phyloP scores from a whole-genome alignment of 208 protist genomes.

The Trypanosoma theileri region DNA sequence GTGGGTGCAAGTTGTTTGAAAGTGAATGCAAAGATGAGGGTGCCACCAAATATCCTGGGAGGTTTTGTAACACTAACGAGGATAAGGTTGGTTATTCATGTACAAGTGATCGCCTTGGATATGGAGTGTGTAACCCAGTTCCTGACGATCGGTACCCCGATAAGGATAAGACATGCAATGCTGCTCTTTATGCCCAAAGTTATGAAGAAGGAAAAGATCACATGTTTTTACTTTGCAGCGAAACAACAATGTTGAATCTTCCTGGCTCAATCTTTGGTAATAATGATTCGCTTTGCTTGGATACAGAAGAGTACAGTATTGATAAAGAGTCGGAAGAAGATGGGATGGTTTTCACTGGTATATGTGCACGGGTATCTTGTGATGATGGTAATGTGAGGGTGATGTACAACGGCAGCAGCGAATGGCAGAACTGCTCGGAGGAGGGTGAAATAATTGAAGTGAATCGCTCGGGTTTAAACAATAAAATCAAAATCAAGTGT shows the following conservation, averaged over 20 bases:
- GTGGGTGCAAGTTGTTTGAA: slow-evolving; percentile 24
- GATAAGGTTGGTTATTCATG: too few relatives aligned
- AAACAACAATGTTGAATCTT: too few relatives aligned
- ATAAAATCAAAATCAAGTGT: not conserved
- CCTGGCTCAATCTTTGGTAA: too few relatives aligned
- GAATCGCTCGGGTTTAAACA: not conserved
- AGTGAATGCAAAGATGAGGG: slow-evolving; percentile 21
- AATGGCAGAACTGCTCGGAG: not conserved
- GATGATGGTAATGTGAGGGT: not conserved
- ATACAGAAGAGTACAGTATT: not conserved
- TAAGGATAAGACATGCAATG: not conserved
- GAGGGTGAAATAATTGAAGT: not conserved
- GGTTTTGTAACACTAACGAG: slow-evolving; percentile 32
- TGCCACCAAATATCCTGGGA: slow-evolving; percentile 7
- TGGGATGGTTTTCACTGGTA: not conserved
- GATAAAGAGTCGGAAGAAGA: too few relatives aligned
- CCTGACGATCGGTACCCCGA: too few relatives aligned
- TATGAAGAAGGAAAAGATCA: too few relatives aligned
- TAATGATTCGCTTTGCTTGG: not conserved
- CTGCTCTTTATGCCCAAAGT: too few relatives aligned
- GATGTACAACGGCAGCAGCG: not conserved
- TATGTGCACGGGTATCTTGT: not conserved
- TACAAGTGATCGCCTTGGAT: too few relatives aligned
- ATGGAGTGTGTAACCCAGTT: too few relatives aligned
- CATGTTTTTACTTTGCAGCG: too few relatives aligned